Evolutionary conservation across 495 filamentous ascomycete species (phyloP).

Genomic region (Darksidea phi): DNA sequence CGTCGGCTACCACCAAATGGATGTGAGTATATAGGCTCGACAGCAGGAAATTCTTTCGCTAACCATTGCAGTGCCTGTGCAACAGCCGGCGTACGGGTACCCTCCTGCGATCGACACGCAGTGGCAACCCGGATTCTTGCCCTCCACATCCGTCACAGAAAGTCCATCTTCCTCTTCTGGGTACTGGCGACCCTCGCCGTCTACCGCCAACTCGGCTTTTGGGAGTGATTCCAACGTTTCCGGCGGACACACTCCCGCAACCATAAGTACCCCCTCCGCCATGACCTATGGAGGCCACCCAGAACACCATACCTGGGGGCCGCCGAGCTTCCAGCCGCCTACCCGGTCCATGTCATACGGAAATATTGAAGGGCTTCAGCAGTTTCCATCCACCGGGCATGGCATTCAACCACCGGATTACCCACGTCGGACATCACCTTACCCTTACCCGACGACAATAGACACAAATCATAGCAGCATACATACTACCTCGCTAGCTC

Average conservation of each 20-base stretch:
- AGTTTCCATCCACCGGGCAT: constrained; percentile 19
- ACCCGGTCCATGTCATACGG: constrained; percentile 42
- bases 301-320: constrained; percentile 25
- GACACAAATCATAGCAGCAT: constrained; percentile 26
- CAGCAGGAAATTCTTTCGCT: not conserved
- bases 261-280: constrained; percentile 29
- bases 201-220: constrained; percentile 28
- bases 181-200: constrained; percentile 32
- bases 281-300: constrained; percentile 27
- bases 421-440: constrained; percentile 27
- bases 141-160: constrained; percentile 28
- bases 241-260: constrained; percentile 29
- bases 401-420: constrained; percentile 26
- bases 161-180: constrained; percentile 26
- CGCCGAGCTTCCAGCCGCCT: constrained; percentile 16
- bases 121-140: constrained; percentile 23
- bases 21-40: constrained; percentile 14
- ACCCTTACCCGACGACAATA: constrained; percentile 26
- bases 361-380: constrained; percentile 36
- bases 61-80: constrained; percentile 22
- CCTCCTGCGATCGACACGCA: constrained; percentile 30
- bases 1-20: constrained; percentile 9
- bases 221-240: constrained; percentile 34
- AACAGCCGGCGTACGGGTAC: constrained; percentile 25
- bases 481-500: constrained; percentile 13